Conservation (phyloP, 2,329 filamentous ascomycete species). For the Stagonosporopsis tanaceti region DNA sequence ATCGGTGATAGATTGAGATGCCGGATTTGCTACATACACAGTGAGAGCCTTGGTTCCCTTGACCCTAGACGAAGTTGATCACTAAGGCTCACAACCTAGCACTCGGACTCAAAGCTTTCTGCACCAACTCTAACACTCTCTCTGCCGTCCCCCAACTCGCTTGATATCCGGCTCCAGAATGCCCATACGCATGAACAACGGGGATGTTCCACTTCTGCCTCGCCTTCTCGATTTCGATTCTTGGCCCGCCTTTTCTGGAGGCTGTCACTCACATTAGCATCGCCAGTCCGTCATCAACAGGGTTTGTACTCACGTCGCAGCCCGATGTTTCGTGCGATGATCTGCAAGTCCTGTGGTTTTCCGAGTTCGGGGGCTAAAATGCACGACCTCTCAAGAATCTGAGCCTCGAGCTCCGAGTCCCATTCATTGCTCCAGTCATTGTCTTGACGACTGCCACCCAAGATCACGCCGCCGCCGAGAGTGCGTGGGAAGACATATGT, state of each 20-base stretch:
- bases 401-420: slow-evolving; percentile 76
- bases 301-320: slow-evolving; percentile 64
- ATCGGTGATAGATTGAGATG: not conserved
- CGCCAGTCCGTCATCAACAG: not conserved
- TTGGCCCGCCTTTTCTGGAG: slow-evolving; percentile 73
- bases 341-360: slow-evolving; percentile 72
- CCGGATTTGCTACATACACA: not conserved
- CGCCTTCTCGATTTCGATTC: slow-evolving; percentile 73
- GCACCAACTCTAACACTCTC: slow-evolving; percentile 52
- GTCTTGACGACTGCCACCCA: slow-evolving; percentile 84
- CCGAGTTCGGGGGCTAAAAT: slow-evolving; percentile 71
- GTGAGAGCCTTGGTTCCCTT: not conserved
- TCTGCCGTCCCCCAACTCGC: slow-evolving; percentile 56
- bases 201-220: slow-evolving; percentile 63
- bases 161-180: slow-evolving; percentile 78
- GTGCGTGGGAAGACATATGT: slow-evolving; percentile 57
- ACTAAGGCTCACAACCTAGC: slow-evolving; percentile 33
- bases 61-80: too few species aligned
- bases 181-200: slow-evolving; percentile 80
- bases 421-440: slow-evolving; percentile 80
- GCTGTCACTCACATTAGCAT: slow-evolving; percentile 47
- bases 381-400: slow-evolving; percentile 85
- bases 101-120: slow-evolving; percentile 31
- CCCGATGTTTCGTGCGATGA: slow-evolving; percentile 83
- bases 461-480: slow-evolving; percentile 77